phyloP scores from a whole-genome alignment of 139 green algal genomes.

The Ulvella scutata region DNA sequence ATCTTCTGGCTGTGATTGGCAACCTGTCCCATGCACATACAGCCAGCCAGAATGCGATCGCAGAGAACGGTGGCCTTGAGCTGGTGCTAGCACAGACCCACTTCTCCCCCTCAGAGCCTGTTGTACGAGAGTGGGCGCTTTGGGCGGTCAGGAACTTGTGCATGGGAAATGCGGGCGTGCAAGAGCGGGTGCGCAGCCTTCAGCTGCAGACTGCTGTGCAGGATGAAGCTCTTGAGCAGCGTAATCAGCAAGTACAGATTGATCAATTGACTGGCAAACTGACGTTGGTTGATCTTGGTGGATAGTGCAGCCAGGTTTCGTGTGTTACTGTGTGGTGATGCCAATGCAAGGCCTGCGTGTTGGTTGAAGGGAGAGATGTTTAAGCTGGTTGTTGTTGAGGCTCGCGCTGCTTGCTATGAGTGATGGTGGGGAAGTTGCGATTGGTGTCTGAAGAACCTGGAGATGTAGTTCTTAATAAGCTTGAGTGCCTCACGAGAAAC shows the following conservation, averaged over 20 bases:
- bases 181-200: conserved; percentile 14
- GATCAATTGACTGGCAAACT: not conserved
- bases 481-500: too few relatives aligned
- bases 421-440: too few relatives aligned
- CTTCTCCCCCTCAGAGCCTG: conserved; percentile 38
- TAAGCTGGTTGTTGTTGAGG: too few relatives aligned
- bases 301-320: too few relatives aligned
- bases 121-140: conserved; percentile 76
- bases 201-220: conserved; percentile 4
- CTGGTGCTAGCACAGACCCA: conserved; percentile 42
- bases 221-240: not conserved
- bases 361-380: too few relatives aligned
- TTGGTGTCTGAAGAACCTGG: too few relatives aligned
- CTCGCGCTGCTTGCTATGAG: too few relatives aligned
- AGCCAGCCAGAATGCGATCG: conserved; percentile 23
- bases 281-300: too few relatives aligned
- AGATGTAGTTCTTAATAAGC: too few relatives aligned
- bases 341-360: too few relatives aligned
- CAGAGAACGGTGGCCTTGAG: conserved; percentile 24
- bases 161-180: conserved; percentile 33
- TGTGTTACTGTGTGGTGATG: too few relatives aligned
- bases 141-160: conserved; percentile 82
- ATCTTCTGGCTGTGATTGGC: conserved; percentile 51
- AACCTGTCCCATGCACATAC: conserved; percentile 25
- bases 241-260: not conserved